A percentile compares a stretch with the other conserved stretches of the same genome.
phyloP scores from a whole-genome alignment of 2,329 filamentous ascomycete species.

The Zymoseptoria tritici region DNA sequence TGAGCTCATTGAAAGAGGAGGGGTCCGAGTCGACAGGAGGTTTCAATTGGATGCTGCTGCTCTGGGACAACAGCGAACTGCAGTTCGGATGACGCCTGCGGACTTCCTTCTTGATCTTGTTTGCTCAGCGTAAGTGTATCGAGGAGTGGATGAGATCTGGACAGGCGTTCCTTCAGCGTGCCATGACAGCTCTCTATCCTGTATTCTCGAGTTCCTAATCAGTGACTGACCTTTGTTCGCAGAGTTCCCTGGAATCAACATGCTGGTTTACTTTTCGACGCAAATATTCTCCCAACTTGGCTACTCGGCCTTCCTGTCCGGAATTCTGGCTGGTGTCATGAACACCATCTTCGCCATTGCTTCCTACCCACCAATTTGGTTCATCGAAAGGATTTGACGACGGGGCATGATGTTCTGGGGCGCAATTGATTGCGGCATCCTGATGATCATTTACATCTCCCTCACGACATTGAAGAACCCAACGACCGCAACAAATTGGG shows the following conservation, averaged over 20 bases:
- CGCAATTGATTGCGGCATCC: constrained; percentile 21
- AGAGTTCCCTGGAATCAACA: constrained; percentile 7
- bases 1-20: neutral
- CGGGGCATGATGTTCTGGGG: constrained; percentile 26
- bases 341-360: constrained; percentile 11
- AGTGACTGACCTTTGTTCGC: neutral
- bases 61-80: constrained; percentile 1
- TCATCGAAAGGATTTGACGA: constrained; percentile 29
- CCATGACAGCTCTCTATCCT: too few relatives aligned
- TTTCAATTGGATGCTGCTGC: neutral
- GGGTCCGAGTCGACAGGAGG: neutral
- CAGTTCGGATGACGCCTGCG: neutral
- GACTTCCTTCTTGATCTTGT: constrained; percentile 1
- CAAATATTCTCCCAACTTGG: constrained; percentile 26
- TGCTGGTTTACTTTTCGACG: constrained; percentile 31
- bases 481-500: constrained; percentile 20
- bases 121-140: neutral
- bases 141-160: too few relatives aligned
- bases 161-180: too few relatives aligned
- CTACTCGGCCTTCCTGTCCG: too few relatives aligned
- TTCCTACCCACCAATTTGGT: constrained; percentile 20
- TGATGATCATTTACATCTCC: constrained; percentile 24
- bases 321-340: neutral
- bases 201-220: too few relatives aligned
- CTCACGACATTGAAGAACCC: constrained; percentile 16